Base-by-base conservation (phyloP, 129 eudicot species). In the Kitagawia praeruptora region DNA sequence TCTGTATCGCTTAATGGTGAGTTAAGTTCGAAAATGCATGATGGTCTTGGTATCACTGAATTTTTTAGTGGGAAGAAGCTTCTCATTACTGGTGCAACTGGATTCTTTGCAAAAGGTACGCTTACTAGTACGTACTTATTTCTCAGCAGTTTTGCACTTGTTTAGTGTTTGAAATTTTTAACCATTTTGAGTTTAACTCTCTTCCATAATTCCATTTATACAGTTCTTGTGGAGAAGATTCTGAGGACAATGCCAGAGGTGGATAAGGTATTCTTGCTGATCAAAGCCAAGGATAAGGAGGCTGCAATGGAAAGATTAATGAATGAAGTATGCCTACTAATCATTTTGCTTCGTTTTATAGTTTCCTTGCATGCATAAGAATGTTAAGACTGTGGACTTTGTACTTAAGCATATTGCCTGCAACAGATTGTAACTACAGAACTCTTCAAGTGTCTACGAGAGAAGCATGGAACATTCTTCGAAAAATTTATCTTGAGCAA, bases 31-130 rank as follows among this genome's bases (percentile, higher is more conserved):
- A 31, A 66, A 28, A 13, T 66, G 72, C 72, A 66, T 1, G 19
- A 66, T 11, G 72, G 72, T 4, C 18, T 66, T 31, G 72, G 41
- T 3, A 66, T 66, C 19, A 31, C 31, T 66, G 40, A 66, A 3
- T 28, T 66, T 14, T 66, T 28, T 13, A 1, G 72, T 66, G 72
- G 41, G 9, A 66, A 66, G 40, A 66, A 66, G 72, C 41, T 66
- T 12, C 72, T 66, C 31, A 13, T 66, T 66, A 66, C 72, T 31
- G 72, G 72, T 15, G 72, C 40, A 31, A 66, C 72, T 66, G 72
- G 72, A 66, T 66, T 66, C 21, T 66, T 66, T 4, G 72, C 72
- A 4, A 66, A 66, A 34, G 72, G 72, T 66, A 66, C 6, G 14
- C 21, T 4, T 40, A 40, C 42, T 40, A 40, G 6, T 40, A 40